Evolutionary conservation across 805 yeast species (phyloP), one percentile per base, ranked within the genome.

Genomic region (Myxozyma neotropica): DNA sequence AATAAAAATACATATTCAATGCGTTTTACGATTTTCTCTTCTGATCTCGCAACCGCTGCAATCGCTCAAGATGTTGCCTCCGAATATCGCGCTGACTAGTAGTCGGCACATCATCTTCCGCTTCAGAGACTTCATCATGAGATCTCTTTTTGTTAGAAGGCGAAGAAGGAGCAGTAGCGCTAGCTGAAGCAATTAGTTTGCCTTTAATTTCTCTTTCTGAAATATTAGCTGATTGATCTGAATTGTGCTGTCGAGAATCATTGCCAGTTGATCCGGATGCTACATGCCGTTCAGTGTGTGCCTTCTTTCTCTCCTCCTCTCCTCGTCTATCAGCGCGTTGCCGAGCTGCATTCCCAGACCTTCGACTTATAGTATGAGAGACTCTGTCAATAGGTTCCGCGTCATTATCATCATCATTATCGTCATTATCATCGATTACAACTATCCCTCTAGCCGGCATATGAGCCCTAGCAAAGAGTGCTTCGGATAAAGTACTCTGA

Each of bases 51-150:
- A 26, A 13, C 17, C 38, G 19, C 1, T 45, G 49, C 3, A 45
- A 31, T 23, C 36, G 36, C 19, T 27, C 21, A 8, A 45, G 24
- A 45, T 45, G 35, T 17, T 27, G 49, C 13, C 38, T 45, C 1
- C 49, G 36, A n/a, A 45, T 27, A 6, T 45, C 49, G 1, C 49
- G 49, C 19, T 27, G 38, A 45, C 38, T 45, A 23, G 21, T n/a
- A 10, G 38, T 13, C 17, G 49, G 38, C 13, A 29, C 17, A n/a
- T 58, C 61, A 5, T 56, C 48, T 27, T 56, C 59, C 45, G 44
- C 52, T 26, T 49, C 51, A 15, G 50, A 46, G 3, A 31, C n/a
- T n/a, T 46, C 50, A 17, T 46, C 50, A 38, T 46, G 29, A 6
- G 38, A 24, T 19, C 31, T 27, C 29, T 15, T 42, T 19, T 24